Conservation (phyloP, 305 asterid genomes). For the Nicotiana rustica region DNA sequence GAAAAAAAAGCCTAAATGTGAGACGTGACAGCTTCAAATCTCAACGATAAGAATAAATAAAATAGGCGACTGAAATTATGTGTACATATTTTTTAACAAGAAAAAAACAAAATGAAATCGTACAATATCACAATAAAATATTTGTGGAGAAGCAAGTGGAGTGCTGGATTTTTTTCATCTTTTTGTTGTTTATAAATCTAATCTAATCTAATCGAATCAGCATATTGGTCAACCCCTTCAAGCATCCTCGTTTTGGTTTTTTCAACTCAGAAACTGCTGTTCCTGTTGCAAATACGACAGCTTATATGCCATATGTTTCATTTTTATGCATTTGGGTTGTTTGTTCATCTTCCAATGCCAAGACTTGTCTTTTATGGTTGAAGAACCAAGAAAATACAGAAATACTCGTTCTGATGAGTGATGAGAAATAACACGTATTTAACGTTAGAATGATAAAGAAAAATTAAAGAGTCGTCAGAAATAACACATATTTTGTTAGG, state of each 20-base stretch:
- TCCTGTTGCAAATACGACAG: conserved; percentile 33
- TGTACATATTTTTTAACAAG: conserved; percentile 7
- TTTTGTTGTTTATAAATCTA: conserved; percentile 25
- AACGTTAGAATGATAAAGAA: no score
- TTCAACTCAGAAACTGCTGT: conserved; percentile 25
- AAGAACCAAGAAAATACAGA: neutral
- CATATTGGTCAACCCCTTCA: conserved; percentile 50
- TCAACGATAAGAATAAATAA: conserved; percentile 24
- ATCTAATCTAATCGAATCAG: conserved; percentile 29
- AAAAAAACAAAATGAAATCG: conserved; percentile 32
- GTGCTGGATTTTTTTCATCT: conserved; percentile 42
- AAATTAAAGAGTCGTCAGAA: no score
- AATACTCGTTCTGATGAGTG: no score
- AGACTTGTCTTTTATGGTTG: neutral
- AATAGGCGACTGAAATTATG: conserved; percentile 35
- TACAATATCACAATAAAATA: conserved; percentile 30
- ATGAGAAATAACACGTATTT: no score
- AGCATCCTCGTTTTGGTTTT: conserved; percentile 31
- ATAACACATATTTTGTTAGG: no score
- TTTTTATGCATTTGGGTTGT: neutral
- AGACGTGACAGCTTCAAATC: conserved; percentile 29
- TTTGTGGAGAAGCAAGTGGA: conserved; percentile 37
- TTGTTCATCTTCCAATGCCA: conserved; percentile 7
- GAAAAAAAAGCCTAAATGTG: neutral
- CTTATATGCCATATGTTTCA: conserved; percentile 12